These are phyloP conservation scores for Suhomyces sp. DNA, from an alignment of 805 yeast species.

Conservation along the genomic window DNA sequence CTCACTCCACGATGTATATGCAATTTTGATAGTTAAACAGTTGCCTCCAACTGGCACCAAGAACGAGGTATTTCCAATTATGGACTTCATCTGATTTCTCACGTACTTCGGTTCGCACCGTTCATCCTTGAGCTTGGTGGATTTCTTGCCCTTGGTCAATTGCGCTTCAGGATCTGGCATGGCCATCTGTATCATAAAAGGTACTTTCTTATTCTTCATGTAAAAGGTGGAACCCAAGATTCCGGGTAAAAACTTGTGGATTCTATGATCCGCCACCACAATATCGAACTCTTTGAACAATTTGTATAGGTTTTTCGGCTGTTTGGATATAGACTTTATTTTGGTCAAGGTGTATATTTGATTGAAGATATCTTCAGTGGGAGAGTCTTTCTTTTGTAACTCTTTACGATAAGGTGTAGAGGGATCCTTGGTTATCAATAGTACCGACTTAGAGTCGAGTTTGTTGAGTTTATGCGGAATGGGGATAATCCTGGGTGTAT, in stretches of 20 bases:
- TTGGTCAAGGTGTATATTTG: constrained; percentile 60
- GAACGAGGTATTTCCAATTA: constrained; percentile 60
- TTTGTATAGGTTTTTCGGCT: constrained; percentile 45
- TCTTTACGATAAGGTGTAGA: constrained; percentile 52
- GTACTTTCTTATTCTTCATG: constrained; percentile 61
- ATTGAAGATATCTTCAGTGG: constrained; percentile 60
- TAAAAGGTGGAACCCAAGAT: constrained; percentile 61
- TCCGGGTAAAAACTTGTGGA: constrained; percentile 57
- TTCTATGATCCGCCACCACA: constrained; percentile 66
- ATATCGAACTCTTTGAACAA: constrained; percentile 62
- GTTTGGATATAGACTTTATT: constrained; percentile 45
- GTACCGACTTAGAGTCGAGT: constrained; percentile 47
- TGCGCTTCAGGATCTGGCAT: constrained; percentile 33
- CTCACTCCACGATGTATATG: constrained; percentile 47
- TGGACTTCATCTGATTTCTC: constrained; percentile 59
- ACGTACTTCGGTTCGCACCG: constrained; percentile 66
- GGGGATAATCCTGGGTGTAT: constrained; percentile 59
- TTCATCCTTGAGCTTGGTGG: constrained; percentile 50
- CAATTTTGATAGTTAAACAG: constrained; percentile 58
- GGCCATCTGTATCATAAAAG: constrained; percentile 64
- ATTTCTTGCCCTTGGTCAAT: constrained; percentile 29
- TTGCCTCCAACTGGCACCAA: constrained; percentile 59
- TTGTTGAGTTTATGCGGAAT: constrained; percentile 50
- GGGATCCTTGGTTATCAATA: constrained; percentile 75
- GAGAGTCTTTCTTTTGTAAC: constrained; percentile 46